A percentile compares a stretch with the other conserved stretches of the same genome.
Conservation (phyloP, 2,329 filamentous ascomycete species). For the Pyricularia sp. region DNA sequence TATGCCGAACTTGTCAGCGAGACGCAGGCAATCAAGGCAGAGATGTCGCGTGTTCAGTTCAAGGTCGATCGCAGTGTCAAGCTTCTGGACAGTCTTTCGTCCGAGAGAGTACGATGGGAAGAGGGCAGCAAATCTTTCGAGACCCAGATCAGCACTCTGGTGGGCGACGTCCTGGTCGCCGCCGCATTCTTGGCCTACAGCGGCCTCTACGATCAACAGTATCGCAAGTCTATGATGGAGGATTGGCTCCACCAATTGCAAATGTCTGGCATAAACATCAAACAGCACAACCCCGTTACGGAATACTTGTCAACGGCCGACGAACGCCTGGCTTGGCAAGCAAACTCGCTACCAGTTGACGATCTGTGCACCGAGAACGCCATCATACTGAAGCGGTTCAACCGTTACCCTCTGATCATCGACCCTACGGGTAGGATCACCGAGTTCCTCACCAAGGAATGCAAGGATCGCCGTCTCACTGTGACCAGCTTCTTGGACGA, state of each 20-base stretch:
- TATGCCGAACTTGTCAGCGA: slow-evolving; percentile 94
- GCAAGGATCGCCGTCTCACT: slow-evolving; percentile 82
- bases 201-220: slow-evolving; percentile 94
- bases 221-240: slow-evolving; percentile 93
- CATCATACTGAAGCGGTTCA: slow-evolving; percentile 94
- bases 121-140: slow-evolving; percentile 96
- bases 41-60: slow-evolving; percentile 93
- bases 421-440: slow-evolving; percentile 91
- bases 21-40: slow-evolving; percentile 90
- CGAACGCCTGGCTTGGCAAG: slow-evolving; percentile 88
- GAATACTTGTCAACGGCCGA: slow-evolving; percentile 96
- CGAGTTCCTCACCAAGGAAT: slow-evolving; percentile 90
- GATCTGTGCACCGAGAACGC: slow-evolving; percentile 98
- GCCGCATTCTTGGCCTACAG: slow-evolving; percentile 94
- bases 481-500: slow-evolving; percentile 98
- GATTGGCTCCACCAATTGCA: slow-evolving; percentile 93
- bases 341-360: slow-evolving; percentile 84
- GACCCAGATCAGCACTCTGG: slow-evolving; percentile 90
- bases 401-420: slow-evolving; percentile 94
- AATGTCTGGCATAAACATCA: slow-evolving; percentile 85
- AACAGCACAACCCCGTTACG: slow-evolving; percentile 84
- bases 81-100: slow-evolving; percentile 86
- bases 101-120: slow-evolving; percentile 88
- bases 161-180: slow-evolving; percentile 92
- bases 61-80: slow-evolving; percentile 96